Conservation (phyloP, 257 asterid genomes). For the Solanum gracilifrons region DNA sequence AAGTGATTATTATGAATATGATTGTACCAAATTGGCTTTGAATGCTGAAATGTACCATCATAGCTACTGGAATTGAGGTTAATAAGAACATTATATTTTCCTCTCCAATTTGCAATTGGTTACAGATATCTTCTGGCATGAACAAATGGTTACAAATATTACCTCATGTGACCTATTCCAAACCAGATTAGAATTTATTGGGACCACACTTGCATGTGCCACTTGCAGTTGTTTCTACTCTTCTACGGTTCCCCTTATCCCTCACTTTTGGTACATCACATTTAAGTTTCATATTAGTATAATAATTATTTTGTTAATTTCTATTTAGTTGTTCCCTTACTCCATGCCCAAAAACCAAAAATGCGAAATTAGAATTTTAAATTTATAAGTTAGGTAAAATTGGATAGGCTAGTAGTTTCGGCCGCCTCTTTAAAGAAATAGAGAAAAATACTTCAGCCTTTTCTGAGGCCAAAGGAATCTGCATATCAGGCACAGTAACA, state of each 20-base stretch:
- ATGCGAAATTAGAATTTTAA: not conserved
- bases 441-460: not conserved
- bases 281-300: not conserved
- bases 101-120: not conserved
- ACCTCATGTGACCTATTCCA: conserved; percentile 32
- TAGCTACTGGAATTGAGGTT: not conserved
- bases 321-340: not conserved
- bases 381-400: not conserved
- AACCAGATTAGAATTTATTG: conserved; percentile 10
- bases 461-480: not conserved
- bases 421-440: not conserved
- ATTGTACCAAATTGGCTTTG: not conserved
- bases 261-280: not conserved
- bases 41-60: not conserved
- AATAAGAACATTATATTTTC: not conserved
- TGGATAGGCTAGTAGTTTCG: not conserved
- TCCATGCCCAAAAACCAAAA: not conserved
- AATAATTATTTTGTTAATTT: not conserved
- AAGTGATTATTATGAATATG: not conserved
- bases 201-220: conserved; percentile 67
- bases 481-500: conserved; percentile 5
- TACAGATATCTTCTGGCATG: not conserved
- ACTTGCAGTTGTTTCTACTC: conserved; percentile 20
- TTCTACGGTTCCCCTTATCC: not conserved
- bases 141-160: not conserved